Evolutionary conservation across 352 stramenopile genomes (phyloP), one percentile per base, ranked within the genome.

Genomic region (Phytophthora idaei): DNA sequence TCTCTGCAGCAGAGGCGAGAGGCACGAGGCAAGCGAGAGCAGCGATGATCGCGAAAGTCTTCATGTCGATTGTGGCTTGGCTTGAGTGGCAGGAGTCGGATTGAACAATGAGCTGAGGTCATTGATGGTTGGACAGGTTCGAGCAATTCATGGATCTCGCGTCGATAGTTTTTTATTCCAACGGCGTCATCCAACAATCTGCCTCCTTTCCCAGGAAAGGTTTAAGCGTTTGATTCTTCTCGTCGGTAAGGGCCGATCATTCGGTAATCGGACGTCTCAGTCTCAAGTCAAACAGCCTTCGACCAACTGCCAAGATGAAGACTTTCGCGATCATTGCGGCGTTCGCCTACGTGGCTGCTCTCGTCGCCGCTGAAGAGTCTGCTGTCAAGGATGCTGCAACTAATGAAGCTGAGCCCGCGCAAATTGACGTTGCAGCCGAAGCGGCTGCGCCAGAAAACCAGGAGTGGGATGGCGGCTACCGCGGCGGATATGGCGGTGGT

Each of bases 1-100:
- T 28, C 2, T 59, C 52, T 39, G 39, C 53, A 34, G 52, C 65
- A 37, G 42, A 37, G 4, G 53, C 37, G 14, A 67, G 17, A 41
- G 58, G 45, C 11, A 48, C 57, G 17, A 60, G 3, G 27, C 15
- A 60, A 25, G 65, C 58, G n/a, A 73, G 27, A 21, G 39, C 65
- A 57, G 58, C 39, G 4, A 56, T 25, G 28, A 73, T 47, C 2
- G 51, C 52, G 41, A 73, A 56, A 50, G 53, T 69, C 59, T 73
- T 73, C 65, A 73, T 73, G 6, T 44, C 11, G 25, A 14, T 44
- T 21, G 17, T 17, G 25, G 42, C 12, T 57, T 29, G 15, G 34
- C 8, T 51, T 17, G 10, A 58, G 47, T 50, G 12, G 17, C 4
- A 47, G 31, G 21, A 21, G 58, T 36, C 31, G 10, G n/a, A 49